These are phyloP conservation scores for Boletus sp. DNA, from an alignment of 768 basidiomycete species.

Conservation along the genomic window DNA sequence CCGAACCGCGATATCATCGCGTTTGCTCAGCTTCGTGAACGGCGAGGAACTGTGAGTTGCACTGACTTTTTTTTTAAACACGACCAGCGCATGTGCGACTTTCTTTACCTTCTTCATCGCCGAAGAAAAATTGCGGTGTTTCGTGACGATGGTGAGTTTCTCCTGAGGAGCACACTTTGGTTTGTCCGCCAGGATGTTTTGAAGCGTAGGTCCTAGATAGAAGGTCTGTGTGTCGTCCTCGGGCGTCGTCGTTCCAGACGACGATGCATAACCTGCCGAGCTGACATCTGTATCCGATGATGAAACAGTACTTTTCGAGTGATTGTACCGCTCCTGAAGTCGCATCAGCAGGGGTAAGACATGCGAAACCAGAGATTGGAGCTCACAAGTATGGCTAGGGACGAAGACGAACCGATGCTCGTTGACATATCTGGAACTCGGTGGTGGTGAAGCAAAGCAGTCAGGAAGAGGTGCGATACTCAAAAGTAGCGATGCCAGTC, in stretches of 20 bases:
- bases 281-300: constrained; percentile 25
- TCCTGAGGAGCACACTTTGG: neutral
- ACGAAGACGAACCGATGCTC: constrained; percentile 9
- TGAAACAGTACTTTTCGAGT: constrained; percentile 6
- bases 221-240: constrained; percentile 29
- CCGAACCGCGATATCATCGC: neutral
- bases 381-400: constrained; percentile 11
- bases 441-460: neutral
- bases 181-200: constrained; percentile 4
- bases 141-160: constrained; percentile 12
- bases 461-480: neutral
- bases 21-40: neutral
- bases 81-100: constrained; percentile 14
- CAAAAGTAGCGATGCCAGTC: constrained; percentile 4
- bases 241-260: constrained; percentile 33
- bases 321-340: constrained; percentile 3
- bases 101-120: constrained; percentile 27
- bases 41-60: neutral
- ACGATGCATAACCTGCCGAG: constrained; percentile 23
- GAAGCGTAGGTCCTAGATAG: constrained; percentile 16
- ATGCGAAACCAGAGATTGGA: neutral
- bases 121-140: constrained; percentile 10
- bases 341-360: neutral
- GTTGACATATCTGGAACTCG: constrained; percentile 7
- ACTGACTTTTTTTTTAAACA: constrained; percentile 28